Evolutionary conservation across 163 green algal species (phyloP).

Genomic region (Prototheca wickerhamii): DNA sequence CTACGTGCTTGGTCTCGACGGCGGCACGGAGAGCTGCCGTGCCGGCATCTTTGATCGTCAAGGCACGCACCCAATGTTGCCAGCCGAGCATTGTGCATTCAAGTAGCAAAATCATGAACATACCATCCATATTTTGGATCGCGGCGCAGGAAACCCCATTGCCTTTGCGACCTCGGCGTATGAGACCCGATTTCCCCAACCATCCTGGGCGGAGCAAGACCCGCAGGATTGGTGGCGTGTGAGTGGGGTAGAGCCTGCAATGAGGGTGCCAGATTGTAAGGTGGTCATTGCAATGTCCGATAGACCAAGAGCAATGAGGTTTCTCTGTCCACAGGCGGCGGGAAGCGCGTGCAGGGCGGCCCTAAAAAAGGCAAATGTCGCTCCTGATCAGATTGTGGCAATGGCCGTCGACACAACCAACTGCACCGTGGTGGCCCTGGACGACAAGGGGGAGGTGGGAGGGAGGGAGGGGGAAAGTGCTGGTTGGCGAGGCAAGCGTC

Average conservation of each 20-base stretch:
- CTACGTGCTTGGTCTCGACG: neutral
- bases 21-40: conserved; percentile 36
- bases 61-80: conserved; percentile 3
- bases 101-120: neutral
- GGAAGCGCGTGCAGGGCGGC: conserved; percentile 35
- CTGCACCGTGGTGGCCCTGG: conserved; percentile 64
- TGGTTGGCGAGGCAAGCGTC: neutral
- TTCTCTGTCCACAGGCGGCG: conserved; percentile 22
- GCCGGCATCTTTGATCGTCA: conserved; percentile 50
- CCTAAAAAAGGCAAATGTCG: conserved; percentile 17
- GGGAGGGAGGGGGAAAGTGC: neutral
- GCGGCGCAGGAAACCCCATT: conserved; percentile 25
- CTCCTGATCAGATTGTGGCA: conserved; percentile 29
- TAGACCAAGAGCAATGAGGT: neutral
- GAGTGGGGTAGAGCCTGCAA: neutral
- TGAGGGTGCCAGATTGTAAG: neutral
- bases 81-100: neutral
- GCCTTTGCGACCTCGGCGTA: conserved; percentile 33
- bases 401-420: conserved; percentile 70
- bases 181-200: conserved; percentile 47
- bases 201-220: conserved; percentile 62
- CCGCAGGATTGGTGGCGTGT: conserved; percentile 58
- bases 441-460: conserved; percentile 12
- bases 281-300: neutral
- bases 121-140: neutral